Evolutionary conservation across 768 basidiomycete species (phyloP).

Genomic region (Termitomyces sp.): DNA sequence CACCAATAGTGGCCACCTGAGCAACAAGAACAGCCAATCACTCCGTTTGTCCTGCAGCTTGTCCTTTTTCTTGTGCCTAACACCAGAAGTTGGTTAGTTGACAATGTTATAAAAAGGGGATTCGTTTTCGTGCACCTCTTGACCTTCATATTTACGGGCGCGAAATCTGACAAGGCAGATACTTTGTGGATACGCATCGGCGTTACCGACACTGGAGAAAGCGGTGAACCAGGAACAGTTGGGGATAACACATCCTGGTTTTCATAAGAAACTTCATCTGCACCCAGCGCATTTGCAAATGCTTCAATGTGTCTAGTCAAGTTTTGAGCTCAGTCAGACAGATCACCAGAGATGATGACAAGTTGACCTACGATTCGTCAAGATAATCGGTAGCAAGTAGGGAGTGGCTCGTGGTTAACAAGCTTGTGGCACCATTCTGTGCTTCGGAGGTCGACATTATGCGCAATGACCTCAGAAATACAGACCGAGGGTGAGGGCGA

Average conservation of each 20-base stretch:
- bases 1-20: slow-evolving; percentile 87
- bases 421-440: background rate
- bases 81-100: background rate
- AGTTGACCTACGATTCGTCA: slow-evolving; percentile 59
- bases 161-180: slow-evolving; percentile 81
- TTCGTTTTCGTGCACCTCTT: slow-evolving; percentile 47
- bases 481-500: background rate
- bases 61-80: slow-evolving; percentile 29
- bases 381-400: slow-evolving; percentile 55
- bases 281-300: slow-evolving; percentile 68
- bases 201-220: slow-evolving; percentile 16
- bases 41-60: slow-evolving; percentile 49
- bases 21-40: slow-evolving; percentile 71
- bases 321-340: slow-evolving; percentile 4
- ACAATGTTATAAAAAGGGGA: background rate
- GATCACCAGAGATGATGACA: background rate
- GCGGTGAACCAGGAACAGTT: slow-evolving; percentile 35
- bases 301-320: slow-evolving; percentile 52
- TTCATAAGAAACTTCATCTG: slow-evolving; percentile 48
- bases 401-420: slow-evolving; percentile 14
- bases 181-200: slow-evolving; percentile 64
- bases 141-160: slow-evolving; percentile 84
- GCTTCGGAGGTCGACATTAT: background rate
- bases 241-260: slow-evolving; percentile 30
- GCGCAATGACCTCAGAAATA: background rate